Evolutionary conservation across 2,329 filamentous ascomycete genomes (phyloP), one percentile per base, ranked within the genome.

Genomic region (Diaporthe ampelina): DNA sequence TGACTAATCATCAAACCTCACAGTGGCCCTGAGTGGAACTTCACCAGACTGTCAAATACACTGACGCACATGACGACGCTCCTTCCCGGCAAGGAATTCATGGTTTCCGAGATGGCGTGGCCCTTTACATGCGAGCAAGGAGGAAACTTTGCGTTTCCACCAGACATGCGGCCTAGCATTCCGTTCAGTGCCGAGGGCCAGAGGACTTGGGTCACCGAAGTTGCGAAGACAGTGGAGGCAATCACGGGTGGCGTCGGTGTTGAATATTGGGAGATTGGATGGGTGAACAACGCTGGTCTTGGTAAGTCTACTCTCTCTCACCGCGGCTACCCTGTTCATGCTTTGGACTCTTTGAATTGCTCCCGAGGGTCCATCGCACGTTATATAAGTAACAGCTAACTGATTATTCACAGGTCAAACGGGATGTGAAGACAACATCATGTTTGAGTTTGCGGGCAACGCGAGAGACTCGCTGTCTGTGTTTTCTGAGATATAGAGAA

Each of bases 221-320:
- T 94, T 24, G 91, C 91, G 0, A 84, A 83, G 2, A 84, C 90
- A 1, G 87, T 94, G 0, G 83, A 85, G 1, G 86, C 83, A 1
- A 87, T 90, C 0, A 84, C 81, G 0, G 86, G 87, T 1, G 91
- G 91, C 0, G 81, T 84, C 40, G 93, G 92, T 0, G 58, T 94
- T 9, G 94, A 92, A 76, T 94, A 94, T 77, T 94, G 93, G 93
- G 93, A 95, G 80, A 92, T 92, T 0, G 91, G 89, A 1, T 94
- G 92, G 92, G 85, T 94, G 76, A 86, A 90, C 63, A 94, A 94
- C 81, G 87, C 88, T 19, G 88, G 82, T 0, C 81, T 94, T 69
- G 92, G 48, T 52, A 24, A 52, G 48, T 52, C n/a, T n/a, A n/a
- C n/a, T n/a, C n/a, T n/a, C n/a, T n/a, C n/a, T n/a, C n/a, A n/a